Evolutionary conservation across 2,329 filamentous ascomycete species (phyloP), one percentile per base, ranked within the genome.

Genomic region (Zymoseptoria passerinii): DNA sequence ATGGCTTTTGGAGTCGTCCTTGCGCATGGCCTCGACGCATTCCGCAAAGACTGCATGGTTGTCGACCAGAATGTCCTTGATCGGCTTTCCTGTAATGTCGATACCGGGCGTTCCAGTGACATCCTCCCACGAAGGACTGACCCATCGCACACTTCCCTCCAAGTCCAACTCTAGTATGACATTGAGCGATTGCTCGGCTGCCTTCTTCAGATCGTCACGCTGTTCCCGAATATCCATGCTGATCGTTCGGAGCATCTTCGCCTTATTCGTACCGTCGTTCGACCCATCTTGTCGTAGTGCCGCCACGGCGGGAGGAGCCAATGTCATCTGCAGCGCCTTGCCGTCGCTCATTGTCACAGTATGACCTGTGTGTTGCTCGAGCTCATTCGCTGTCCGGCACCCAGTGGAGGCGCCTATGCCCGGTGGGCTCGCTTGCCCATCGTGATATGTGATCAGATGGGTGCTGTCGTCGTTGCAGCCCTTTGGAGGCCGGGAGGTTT

Each of bases 151-250:
- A 61, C 85, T 88, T 64, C 90, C 90, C 70, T 96, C 89, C 57
- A 97, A 82, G 69, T 91, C 90, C 64, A 99, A 81, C 76, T 99
- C 92, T 71, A 99, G 82, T 72, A 99, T 96, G 63, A 95, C 89
- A 74, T 97, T 99, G 72, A 96, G 81, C 20, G 92, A 96, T 77
- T 96, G 90, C 76, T 97, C 92, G 54, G 92, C 94, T 48, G 92
- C 94, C 77, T 96, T 90, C 70, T 92, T 91, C 66, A 99, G 82
- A 72, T 97, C 92, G 71, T 96, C 89, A 62, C 92, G 84, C 77
- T 97, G 91, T 70, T 95, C 90, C 67, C 90, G 87, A 68, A 97
- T 96, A 72, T 96, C 87, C 75, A 91, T 85, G 75, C 89, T 96
- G 65, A 94, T 78, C 10, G 90, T 79, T 59, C 84, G 77, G 67